Evolutionary conservation across 208 protist genomes (phyloP).

Genomic region (Spongospora subterranea): DNA sequence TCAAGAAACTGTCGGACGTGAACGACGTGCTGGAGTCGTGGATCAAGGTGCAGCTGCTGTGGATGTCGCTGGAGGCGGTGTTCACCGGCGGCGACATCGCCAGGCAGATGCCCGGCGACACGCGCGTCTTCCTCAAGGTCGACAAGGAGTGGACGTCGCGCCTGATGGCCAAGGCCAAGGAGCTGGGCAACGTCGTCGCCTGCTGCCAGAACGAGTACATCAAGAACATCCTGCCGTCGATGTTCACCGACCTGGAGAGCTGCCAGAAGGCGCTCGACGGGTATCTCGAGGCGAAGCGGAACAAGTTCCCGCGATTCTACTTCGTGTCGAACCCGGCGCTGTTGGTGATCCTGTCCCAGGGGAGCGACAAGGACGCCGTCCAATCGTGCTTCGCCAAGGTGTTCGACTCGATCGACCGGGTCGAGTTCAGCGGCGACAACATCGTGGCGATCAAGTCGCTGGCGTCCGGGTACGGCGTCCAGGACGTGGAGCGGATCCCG

Average conservation of each 20-base stretch:
- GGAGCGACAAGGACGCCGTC: conserved; percentile 68
- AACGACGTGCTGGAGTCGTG: conserved; percentile 78
- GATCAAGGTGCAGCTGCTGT: conserved; percentile 82
- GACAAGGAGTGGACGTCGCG: conserved; percentile 92
- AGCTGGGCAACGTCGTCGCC: conserved; percentile 89
- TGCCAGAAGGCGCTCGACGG: conserved; percentile 95
- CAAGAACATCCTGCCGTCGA: conserved; percentile 84
- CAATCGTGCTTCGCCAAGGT: conserved; percentile 66
- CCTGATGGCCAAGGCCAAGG: conserved; percentile 94
- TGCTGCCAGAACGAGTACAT: conserved; percentile 95
- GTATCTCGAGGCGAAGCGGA: conserved; percentile 95
- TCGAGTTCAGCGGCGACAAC: conserved; percentile 67
- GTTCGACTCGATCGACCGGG: conserved; percentile 60
- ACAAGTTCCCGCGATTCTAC: conserved; percentile 95
- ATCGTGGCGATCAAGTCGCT: conserved; percentile 58
- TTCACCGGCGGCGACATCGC: conserved; percentile 94
- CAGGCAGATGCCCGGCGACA: conserved; percentile 93
- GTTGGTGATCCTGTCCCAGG: conserved; percentile 95
- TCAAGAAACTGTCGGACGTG: conserved; percentile 73
- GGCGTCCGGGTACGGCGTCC: conserved; percentile 52
- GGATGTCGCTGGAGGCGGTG: conserved; percentile 94
- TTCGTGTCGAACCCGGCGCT: conserved; percentile 96
- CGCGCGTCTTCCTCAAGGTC: conserved; percentile 92
- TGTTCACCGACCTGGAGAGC: conserved; percentile 93
- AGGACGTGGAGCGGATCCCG: conserved; percentile 75